These are phyloP conservation scores for Cytospora piceicola DNA, from an alignment of 2,329 filamentous ascomycete species.

Conservation along the genomic window DNA sequence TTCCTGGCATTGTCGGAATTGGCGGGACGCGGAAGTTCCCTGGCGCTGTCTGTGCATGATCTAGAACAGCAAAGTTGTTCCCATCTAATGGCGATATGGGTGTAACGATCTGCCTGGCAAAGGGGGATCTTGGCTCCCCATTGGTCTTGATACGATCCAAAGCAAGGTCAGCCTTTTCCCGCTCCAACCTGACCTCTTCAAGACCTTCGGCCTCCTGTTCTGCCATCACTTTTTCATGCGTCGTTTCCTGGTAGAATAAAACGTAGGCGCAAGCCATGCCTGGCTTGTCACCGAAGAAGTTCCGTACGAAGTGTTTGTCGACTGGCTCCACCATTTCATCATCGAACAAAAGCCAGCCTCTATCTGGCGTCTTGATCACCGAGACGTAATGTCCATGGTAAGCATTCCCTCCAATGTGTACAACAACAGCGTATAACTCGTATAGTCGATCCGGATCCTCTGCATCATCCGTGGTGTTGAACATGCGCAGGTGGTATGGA, in stretches of 20 bases:
- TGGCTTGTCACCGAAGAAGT: conserved; percentile 94
- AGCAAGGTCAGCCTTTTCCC: conserved; percentile 60
- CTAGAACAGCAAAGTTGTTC: conserved; percentile 60
- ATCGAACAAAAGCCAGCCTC: conserved; percentile 94
- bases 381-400: conserved; percentile 98
- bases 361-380: conserved; percentile 95
- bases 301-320: conserved; percentile 92
- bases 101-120: conserved; percentile 55
- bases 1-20: conserved; percentile 35
- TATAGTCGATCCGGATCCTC: conserved; percentile 93
- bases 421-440: conserved; percentile 94
- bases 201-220: conserved; percentile 83
- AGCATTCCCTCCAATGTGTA: conserved; percentile 94
- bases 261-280: conserved; percentile 95
- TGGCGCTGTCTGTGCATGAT: conserved; percentile 70
- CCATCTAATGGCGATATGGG: conserved; percentile 52
- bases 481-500: conserved; percentile 92
- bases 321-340: conserved; percentile 99
- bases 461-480: conserved; percentile 96
- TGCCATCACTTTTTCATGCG: conserved; percentile 66
- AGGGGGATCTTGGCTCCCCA: conserved; percentile 45
- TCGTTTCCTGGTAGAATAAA: conserved; percentile 94
- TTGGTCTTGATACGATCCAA: conserved; percentile 39
- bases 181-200: conserved; percentile 62
- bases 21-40: conserved; percentile 35